These are phyloP conservation scores for Stylosanthes scabra DNA, from an alignment of 331 rosid species.

Conservation along the genomic window DNA sequence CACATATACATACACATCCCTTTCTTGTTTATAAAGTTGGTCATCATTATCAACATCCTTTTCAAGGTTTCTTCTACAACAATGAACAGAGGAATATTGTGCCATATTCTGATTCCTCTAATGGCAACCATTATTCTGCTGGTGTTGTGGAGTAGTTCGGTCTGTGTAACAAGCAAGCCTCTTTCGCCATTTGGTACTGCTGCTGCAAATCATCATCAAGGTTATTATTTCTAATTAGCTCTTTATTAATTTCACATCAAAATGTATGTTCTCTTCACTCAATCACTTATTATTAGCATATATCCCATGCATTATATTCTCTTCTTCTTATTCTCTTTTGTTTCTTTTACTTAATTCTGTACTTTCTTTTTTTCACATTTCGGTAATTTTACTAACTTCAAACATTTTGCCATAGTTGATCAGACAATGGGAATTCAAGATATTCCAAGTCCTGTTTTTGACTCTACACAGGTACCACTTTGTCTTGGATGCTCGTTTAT, in stretches of 20 bases:
- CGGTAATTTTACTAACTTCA: conserved; percentile 18
- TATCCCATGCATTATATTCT: conserved; percentile 2
- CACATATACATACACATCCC: not conserved
- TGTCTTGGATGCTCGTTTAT: not conserved
- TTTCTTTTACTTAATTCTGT: not conserved
- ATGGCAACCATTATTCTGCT: conserved; percentile 27
- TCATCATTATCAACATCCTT: conserved; percentile 21
- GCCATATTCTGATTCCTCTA: conserved; percentile 23
- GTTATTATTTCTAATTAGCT: conserved; percentile 27
- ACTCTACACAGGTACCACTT: conserved; percentile 36
- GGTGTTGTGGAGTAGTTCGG: not conserved
- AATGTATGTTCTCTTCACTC: not conserved
- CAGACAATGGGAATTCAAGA: conserved; percentile 30
- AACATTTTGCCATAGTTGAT: conserved; percentile 26
- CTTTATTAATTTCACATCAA: not conserved
- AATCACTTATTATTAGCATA: not conserved
- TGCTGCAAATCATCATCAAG: conserved; percentile 42
- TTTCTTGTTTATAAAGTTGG: conserved; percentile 3
- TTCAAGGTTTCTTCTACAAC: conserved; percentile 12
- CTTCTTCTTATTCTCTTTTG: not conserved
- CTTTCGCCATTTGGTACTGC: conserved; percentile 1
- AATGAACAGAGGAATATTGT: conserved; percentile 36
- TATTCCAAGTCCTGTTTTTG: conserved; percentile 26
- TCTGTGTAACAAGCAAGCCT: conserved; percentile 22
- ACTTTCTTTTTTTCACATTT: conserved; percentile 30